A percentile compares a stretch with the other conserved stretches of the same genome.
Conservation (phyloP, 2,329 filamentous ascomycete species). For the Knufia fluminis region DNA sequence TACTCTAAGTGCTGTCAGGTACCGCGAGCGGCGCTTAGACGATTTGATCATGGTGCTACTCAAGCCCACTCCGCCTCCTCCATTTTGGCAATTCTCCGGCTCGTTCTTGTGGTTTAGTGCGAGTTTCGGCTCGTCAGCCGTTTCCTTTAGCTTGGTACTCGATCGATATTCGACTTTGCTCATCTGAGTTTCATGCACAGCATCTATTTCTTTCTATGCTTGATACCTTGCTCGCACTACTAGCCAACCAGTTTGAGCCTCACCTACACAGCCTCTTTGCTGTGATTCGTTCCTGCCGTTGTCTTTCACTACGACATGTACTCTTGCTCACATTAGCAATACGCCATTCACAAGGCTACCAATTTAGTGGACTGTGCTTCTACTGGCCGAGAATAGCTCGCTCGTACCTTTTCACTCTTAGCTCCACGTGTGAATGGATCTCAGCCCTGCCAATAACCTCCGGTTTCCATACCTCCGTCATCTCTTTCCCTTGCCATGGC, state of each 20-base stretch:
- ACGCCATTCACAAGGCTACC: background rate
- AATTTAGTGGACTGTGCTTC: constrained; percentile 1
- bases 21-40: background rate
- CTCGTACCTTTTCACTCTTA: constrained; percentile 5
- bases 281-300: constrained; percentile 5
- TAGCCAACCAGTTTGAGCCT: constrained; percentile 4
- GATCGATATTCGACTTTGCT: background rate
- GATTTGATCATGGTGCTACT: background rate
- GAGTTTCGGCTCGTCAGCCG: constrained; percentile 7
- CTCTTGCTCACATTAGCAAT: background rate
- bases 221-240: background rate
- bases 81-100: background rate
- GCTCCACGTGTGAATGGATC: constrained; percentile 8
- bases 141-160: background rate
- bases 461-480: constrained; percentile 21
- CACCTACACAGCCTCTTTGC: constrained; percentile 5
- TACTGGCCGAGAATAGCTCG: constrained; percentile 12
- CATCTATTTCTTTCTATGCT: constrained; percentile 5
- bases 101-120: constrained; percentile 3
- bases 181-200: constrained; percentile 5
- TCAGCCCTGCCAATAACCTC: constrained; percentile 14
- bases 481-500: constrained; percentile 20
- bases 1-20: background rate
- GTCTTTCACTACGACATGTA: background rate
- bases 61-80: constrained; percentile 5